Evolutionary conservation across 768 basidiomycete species (phyloP).

Genomic region (Leccinellum luteum): DNA sequence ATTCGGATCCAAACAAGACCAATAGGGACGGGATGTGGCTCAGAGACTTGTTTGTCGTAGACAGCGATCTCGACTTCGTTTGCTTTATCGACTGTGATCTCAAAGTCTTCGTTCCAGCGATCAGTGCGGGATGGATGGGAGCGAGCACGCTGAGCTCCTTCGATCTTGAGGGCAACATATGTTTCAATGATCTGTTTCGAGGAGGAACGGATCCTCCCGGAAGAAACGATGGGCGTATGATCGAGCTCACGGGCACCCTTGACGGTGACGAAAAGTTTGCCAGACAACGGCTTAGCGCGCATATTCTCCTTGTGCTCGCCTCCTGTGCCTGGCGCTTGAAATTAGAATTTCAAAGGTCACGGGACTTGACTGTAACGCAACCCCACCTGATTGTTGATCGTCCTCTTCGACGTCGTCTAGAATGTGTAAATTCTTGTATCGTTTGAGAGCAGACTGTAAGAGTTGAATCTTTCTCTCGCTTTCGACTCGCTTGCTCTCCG

Average conservation of each 20-base stretch:
- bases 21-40: constrained; percentile 81
- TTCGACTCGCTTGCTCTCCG: constrained; percentile 91
- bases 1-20: constrained; percentile 95
- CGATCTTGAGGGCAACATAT: constrained; percentile 90
- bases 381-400: constrained; percentile 63
- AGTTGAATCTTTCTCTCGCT: constrained; percentile 97
- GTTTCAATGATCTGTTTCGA: constrained; percentile 81
- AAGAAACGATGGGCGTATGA: constrained; percentile 74
- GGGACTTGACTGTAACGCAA: background rate
- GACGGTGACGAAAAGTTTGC: constrained; percentile 85
- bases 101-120: constrained; percentile 97
- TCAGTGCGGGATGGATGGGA: constrained; percentile 94
- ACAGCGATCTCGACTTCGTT: constrained; percentile 97
- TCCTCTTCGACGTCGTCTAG: constrained; percentile 88
- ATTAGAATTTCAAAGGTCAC: constrained; percentile 26
- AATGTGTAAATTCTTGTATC: constrained; percentile 94
- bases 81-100: constrained; percentile 95
- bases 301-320: constrained; percentile 91
- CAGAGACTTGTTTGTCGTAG: constrained; percentile 86
- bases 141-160: constrained; percentile 89
- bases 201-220: constrained; percentile 66
- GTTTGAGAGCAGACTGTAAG: constrained; percentile 85
- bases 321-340: constrained; percentile 48
- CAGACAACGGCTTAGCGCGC: constrained; percentile 90
- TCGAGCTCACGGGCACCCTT: constrained; percentile 93